Base-by-base conservation (phyloP, 2,329 filamentous ascomycete species). In the Sporothrix brasiliensis region DNA sequence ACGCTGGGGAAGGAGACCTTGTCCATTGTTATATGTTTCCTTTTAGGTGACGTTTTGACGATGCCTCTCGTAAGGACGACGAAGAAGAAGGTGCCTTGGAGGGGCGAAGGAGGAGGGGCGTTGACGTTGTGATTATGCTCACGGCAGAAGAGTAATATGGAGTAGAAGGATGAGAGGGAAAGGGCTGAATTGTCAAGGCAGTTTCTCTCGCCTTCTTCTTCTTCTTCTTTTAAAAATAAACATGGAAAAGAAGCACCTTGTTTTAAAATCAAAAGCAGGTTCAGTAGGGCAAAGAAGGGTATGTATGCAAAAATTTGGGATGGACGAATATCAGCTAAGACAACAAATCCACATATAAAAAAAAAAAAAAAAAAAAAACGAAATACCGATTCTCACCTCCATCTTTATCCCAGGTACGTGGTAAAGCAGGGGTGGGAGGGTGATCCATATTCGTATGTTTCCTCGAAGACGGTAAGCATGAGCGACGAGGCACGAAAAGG, bases 121-220 rank as follows among this genome's bases (percentile, higher is more conserved):
- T 58, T 63, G 58, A 47, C 58, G 58, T 47, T 24, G 47, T 65
- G 61, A 50, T 50, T 21, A 65, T 65, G 44, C 61, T 65, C 61
- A 65, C 61, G 61, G 61, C 44, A 34, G 44, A 21, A 56, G 21
- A 47, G 58, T 9, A 63, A 47, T 44, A 44, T 44, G 60, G 41
- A 34, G 39, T 24, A 44, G 44, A 44, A 54, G 50, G 13, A 44
- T 24, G 39, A 54, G 52, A 27, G 13, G 52, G 39, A 44, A 24
- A 21, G 54, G 39, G 68, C 39, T 53, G 50, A 65, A 50, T n/a
- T n/a, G 27, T 34, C 34, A 34, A 24, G 11, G 14, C 21, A 49
- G 39, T 39, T 27, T 49, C 14, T 63, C 14, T 47, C 41, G 3
- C 4, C 21, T 41, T 24, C 11, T 44, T 21, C 13, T 24, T 61